Evolutionary conservation across 106 monocot species (phyloP).

Genomic region (Allium cepa): DNA sequence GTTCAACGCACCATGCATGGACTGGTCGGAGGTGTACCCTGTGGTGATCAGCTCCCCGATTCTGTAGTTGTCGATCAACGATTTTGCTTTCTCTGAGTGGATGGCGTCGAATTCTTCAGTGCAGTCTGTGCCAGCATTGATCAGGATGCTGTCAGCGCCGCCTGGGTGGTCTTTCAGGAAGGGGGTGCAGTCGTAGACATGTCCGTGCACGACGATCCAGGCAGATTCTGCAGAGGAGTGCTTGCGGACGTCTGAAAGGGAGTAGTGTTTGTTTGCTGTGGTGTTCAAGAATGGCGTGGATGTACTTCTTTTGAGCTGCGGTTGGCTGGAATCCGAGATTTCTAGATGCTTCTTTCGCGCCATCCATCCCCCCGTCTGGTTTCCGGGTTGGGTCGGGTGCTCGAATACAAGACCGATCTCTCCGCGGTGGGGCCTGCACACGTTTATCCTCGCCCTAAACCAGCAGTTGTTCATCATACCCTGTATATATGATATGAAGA

Average conservation of each 20-base stretch:
- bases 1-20: constrained; percentile 30
- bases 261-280: constrained; percentile 17
- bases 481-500: constrained; percentile 19
- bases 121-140: constrained; percentile 93
- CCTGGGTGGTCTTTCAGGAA: constrained; percentile 97
- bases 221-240: constrained; percentile 60
- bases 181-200: constrained; percentile 87
- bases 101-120: constrained; percentile 96
- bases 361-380: constrained; percentile 91
- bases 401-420: constrained; percentile 76
- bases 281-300: constrained; percentile 70
- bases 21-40: constrained; percentile 31
- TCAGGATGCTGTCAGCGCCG: constrained; percentile 85
- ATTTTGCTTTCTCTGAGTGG: constrained; percentile 91
- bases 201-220: constrained; percentile 88
- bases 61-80: constrained; percentile 70
- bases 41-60: constrained; percentile 65
- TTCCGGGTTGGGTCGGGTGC: constrained; percentile 89
- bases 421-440: constrained; percentile 55
- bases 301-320: constrained; percentile 45
- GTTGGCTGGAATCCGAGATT: constrained; percentile 14
- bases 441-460: constrained; percentile 65
- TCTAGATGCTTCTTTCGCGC: constrained; percentile 52
- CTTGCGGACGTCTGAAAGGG: constrained; percentile 56
- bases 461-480: constrained; percentile 99